Conservation (phyloP, 495 filamentous ascomycete species). For the Lepidopterella palustris region DNA sequence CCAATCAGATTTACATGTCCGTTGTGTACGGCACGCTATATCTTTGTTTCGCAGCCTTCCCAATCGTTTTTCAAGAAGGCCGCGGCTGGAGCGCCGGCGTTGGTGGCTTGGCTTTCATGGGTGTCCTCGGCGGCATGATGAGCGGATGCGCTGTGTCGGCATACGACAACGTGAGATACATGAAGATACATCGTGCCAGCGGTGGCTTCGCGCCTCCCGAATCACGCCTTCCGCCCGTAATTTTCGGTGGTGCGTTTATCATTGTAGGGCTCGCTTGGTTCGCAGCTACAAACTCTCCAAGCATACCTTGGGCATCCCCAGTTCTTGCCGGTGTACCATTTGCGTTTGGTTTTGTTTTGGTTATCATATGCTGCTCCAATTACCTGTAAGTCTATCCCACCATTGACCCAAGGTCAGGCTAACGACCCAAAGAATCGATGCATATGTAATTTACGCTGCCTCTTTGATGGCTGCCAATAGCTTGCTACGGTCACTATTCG, state of each 20-base stretch:
- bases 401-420: not conserved
- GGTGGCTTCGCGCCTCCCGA: not conserved
- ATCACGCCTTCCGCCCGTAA: not conserved
- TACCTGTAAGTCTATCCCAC: not conserved
- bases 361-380: not conserved
- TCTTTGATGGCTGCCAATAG: not conserved
- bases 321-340: not conserved
- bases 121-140: not conserved
- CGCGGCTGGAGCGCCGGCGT: conserved; percentile 21
- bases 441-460: not conserved
- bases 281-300: no score
- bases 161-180: not conserved
- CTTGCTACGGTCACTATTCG: not conserved
- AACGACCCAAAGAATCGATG: not conserved
- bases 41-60: conserved; percentile 37
- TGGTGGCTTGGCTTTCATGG: conserved; percentile 18
- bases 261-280: not conserved
- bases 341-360: not conserved
- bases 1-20: conserved; percentile 9
- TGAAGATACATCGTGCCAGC: not conserved
- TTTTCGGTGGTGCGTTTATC: not conserved
- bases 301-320: not conserved
- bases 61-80: conserved; percentile 34
- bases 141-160: not conserved
- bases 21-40: conserved; percentile 34